These are phyloP conservation scores for Euphrasia arctica DNA, from an alignment of 305 asterid genomes.

Conservation along the genomic window DNA sequence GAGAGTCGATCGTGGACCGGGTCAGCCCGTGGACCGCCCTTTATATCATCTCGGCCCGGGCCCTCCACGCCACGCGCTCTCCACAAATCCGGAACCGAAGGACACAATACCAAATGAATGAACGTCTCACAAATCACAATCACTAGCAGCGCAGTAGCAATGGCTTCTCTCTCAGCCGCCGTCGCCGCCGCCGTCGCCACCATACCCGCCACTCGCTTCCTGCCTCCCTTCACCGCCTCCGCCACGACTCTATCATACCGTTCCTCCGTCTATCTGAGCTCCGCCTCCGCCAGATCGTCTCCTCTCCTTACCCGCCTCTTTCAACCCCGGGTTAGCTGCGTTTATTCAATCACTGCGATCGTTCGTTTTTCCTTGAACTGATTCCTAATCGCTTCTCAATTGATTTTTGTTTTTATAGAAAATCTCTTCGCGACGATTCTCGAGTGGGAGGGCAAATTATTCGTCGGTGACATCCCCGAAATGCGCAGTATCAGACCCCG, in stretches of 20 bases:
- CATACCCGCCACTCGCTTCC: slow-evolving; percentile 45
- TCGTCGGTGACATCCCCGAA: slow-evolving; percentile 57
- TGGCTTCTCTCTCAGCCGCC: slow-evolving; percentile 39
- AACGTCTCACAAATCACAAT: slow-evolving; percentile 26
- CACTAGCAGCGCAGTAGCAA: slow-evolving; percentile 27
- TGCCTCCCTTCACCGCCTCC: slow-evolving; percentile 41
- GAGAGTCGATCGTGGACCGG: too few species aligned
- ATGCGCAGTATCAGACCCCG: slow-evolving; percentile 69
- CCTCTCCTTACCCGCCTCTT: slow-evolving; percentile 47
- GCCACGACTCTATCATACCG: slow-evolving; percentile 38
- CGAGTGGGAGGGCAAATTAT: slow-evolving; percentile 49
- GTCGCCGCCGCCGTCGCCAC: slow-evolving; percentile 34
- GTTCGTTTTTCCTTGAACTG: neutral
- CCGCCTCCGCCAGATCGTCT: slow-evolving; percentile 55
- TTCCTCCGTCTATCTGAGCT: slow-evolving; percentile 36
- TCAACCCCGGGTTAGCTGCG: slow-evolving; percentile 47
- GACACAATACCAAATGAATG: slow-evolving; percentile 23
- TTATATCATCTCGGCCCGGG: neutral
- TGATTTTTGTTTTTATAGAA: slow-evolving; percentile 28
- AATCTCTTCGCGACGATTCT: slow-evolving; percentile 31
- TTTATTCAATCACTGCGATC: neutral
- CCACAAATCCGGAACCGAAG: slow-evolving; percentile 32
- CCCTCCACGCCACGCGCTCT: slow-evolving; percentile 39
- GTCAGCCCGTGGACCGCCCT: neutral
- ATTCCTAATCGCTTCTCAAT: neutral